Base-by-base conservation (phyloP, 176 grass and related monocot species). In the Oropetium thomaeum region DNA sequence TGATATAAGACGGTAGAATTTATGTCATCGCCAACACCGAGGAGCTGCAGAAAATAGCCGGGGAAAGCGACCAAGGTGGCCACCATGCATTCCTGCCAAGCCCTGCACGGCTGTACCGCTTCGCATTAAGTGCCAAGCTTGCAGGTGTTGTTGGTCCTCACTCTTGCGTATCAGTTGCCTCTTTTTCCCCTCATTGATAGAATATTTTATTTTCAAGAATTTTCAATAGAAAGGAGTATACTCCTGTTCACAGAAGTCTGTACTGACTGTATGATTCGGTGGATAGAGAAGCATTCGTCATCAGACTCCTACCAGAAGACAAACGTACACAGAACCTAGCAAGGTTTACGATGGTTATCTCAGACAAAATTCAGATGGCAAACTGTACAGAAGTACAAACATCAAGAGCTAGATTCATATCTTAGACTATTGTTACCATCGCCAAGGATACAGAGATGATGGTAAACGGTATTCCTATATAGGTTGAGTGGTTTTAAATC, bases 1-100 rank as follows among this genome's bases (percentile, higher is more conserved):
- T 45, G 80, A 83, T 83, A 83, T 83, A 83, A 88, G 69, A 83
- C 43, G 58, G 38, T 62, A 88, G 69, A 79, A 88, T 88, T 88
- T 83, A 83, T 88, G 80, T 45, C 53, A 51, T 75, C 75, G 75
- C 7, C 62, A 83, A 69, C 67, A 83, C 64, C 86, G 74, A 83
- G 86, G 86, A 66, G 78, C n/a, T 52, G 73, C 73, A 78, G 85
- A 35, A 61, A 79, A 78, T 83, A 67, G 78, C 78, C 72, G 54
- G 70, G 28, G 30, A 45, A 86, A 62, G n/a, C 54, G 27, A 81
- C 43, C 71, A 76, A 86, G 77, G 77, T 87, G 85, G 80, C 62
- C 75, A 61, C 79, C 80, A 87, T 79, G 80, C 80, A 68, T 83
- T 78, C 79, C 85, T 61, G 51, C 31, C 11, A 9, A 29, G 37